phyloP scores from a whole-genome alignment of 1,139 yeast species.

The Candida glucosophila region DNA sequence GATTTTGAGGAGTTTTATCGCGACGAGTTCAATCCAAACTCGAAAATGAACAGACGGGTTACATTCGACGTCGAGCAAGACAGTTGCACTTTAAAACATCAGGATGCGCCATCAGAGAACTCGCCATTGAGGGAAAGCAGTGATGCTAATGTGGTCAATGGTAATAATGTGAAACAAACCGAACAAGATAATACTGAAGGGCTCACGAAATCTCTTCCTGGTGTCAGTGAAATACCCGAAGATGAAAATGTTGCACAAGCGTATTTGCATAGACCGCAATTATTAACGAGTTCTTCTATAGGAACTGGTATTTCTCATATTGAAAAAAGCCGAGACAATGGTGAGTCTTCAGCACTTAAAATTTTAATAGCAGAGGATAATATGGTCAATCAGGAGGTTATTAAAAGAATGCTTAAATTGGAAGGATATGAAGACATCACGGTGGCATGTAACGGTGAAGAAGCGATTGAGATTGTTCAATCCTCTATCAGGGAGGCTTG shows the following conservation, averaged over 20 bases:
- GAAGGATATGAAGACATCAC: constrained; percentile 70
- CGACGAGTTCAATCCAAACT: constrained; percentile 34
- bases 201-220: too few species aligned
- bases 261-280: constrained; percentile 34
- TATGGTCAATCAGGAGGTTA: constrained; percentile 83
- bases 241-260: neutral
- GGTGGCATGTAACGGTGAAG: constrained; percentile 84
- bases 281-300: constrained; percentile 43
- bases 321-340: constrained; percentile 12
- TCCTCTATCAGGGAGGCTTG: constrained; percentile 33
- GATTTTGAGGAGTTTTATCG: constrained; percentile 35
- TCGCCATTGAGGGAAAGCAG: neutral
- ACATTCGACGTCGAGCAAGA: too few species aligned
- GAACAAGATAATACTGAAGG: too few species aligned
- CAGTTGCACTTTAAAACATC: too few species aligned
- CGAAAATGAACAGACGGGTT: constrained; percentile 29
- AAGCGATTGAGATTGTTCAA: constrained; percentile 62
- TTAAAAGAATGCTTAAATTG: constrained; percentile 69
- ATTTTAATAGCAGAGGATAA: constrained; percentile 95
- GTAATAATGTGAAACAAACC: too few species aligned
- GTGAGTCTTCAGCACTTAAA: constrained; percentile 18
- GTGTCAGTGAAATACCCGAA: neutral
- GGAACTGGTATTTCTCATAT: constrained; percentile 52
- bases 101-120: neutral
- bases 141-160: too few species aligned